phyloP scores from a whole-genome alignment of 108 stramenopile species.

The Skeletonema potamos region DNA sequence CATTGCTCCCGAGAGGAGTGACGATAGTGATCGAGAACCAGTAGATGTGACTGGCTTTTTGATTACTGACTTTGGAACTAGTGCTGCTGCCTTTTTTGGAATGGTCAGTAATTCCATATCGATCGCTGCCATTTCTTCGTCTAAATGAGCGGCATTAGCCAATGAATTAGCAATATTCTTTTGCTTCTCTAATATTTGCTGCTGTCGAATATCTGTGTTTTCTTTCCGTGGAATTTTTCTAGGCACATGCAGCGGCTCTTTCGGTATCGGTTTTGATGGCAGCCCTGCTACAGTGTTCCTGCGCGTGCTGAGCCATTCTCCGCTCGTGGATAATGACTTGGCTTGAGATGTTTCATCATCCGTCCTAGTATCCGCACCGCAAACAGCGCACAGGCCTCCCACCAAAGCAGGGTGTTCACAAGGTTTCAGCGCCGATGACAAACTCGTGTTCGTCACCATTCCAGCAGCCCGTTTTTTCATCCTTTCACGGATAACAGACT shows the following conservation, averaged over 20 bases:
- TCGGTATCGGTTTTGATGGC: not conserved
- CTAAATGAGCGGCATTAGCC: not conserved
- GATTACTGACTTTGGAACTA: not conserved
- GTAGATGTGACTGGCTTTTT: constrained; percentile 14
- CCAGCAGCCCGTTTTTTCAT: constrained; percentile 21
- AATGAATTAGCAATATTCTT: constrained; percentile 6
- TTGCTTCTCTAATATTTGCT: constrained; percentile 14
- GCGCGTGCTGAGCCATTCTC: not conserved
- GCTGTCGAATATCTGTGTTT: not conserved
- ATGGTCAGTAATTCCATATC: not conserved
- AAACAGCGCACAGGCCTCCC: constrained; percentile 72
- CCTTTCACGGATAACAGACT: constrained; percentile 4
- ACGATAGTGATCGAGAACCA: constrained; percentile 28
- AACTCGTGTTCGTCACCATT: not conserved
- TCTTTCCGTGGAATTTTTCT: not conserved
- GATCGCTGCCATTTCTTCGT: constrained; percentile 9
- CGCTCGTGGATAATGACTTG: not conserved
- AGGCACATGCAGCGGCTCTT: not conserved
- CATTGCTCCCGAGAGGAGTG: constrained; percentile 35
- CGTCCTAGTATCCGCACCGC: constrained; percentile 44
- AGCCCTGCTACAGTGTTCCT: not conserved
- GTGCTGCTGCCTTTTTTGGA: not conserved
- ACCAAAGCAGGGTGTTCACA: constrained; percentile 78
- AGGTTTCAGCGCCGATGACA: constrained; percentile 1
- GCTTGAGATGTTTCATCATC: not conserved